Base-by-base conservation (phyloP, 345 rosid species). In the Ceriops tagal region DNA sequence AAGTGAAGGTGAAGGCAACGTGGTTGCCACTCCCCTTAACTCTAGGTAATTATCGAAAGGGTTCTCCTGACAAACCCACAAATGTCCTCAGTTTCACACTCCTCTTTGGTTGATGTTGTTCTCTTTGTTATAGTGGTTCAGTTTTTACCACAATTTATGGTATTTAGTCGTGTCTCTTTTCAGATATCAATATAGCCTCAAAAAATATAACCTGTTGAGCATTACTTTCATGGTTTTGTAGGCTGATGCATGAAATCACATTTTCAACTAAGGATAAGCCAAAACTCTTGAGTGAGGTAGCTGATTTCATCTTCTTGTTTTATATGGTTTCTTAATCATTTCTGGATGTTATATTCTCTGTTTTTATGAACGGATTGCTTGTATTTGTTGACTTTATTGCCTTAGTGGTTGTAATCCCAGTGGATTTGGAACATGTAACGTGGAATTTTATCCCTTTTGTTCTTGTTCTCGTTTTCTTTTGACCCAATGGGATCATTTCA, bases 211-310 rank as follows among this genome's bases (percentile, higher is more conserved):
- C 37, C 37, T 34, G 8, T 7, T 1, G 9, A 34, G 53, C 49
- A 51, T 57, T 35, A 5, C 53, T 65, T 78, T 63, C 18, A 34
- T 63, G 46, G 53, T 73, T 76, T 71, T 71, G 77, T 57, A 89
- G 95, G 89, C 69, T 82, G 68, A 79, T 79, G 88, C 91, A 86
- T 77, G 93, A 89, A 81, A 84, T 89, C 63, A 86, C 88, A 21
- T 82, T 89, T 70, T 85, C 91, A 55, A 86, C 93, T 61, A 74
- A 31, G 75, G 93, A 86, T 80, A 79, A 83, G 76, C 89, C 85
- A 62, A 86, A 86, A 74, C 87, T 89, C 68, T 84, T 86, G 7
- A 76, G 87, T 55, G 88, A 83, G 93, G 93, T 89, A 78, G 34
- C 59, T 57, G 22, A 68, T 24, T 47, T 60, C 65, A 59, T 73